Conservation (phyloP, 495 filamentous ascomycete species). For the Delitschia confertaspora region DNA sequence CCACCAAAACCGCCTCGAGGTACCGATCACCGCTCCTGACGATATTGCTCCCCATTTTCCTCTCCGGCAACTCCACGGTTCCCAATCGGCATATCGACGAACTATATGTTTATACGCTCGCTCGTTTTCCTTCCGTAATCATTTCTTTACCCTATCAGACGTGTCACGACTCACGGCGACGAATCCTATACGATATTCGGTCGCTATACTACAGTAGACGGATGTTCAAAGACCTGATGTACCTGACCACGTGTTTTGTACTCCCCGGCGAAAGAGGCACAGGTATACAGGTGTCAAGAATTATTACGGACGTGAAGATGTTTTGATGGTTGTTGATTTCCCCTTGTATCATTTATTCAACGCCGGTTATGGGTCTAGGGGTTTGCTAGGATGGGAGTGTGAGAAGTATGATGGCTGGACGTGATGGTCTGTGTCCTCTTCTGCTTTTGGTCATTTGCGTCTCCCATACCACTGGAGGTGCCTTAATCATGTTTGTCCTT, state of each 20-base stretch:
- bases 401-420: conserved; percentile 1
- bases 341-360: conserved; percentile 4
- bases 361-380: conserved; percentile 5
- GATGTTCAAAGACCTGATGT: conserved; percentile 11
- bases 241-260: conserved; percentile 11
- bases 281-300: conserved; percentile 3
- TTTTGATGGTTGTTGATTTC: conserved; percentile 2
- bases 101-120: conserved; percentile 4
- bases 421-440: conserved; percentile 4
- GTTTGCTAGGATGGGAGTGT: neutral
- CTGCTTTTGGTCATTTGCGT: neutral
- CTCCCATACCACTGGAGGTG: neutral
- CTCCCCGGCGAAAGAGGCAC: conserved; percentile 26
- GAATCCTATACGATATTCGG: conserved; percentile 6
- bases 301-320: conserved; percentile 6
- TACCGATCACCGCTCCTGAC: conserved; percentile 5
- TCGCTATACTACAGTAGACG: conserved; percentile 2
- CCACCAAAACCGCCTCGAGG: conserved; percentile 15
- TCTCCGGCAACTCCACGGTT: conserved; percentile 16
- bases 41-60: conserved; percentile 27
- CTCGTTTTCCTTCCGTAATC: conserved; percentile 2
- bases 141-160: neutral
- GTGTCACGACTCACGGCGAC: conserved; percentile 7
- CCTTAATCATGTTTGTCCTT: conserved; percentile 11
- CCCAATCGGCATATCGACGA: conserved; percentile 8